phyloP scores from a whole-genome alignment of 768 basidiomycete species.

The Thelephora ganbajun region DNA sequence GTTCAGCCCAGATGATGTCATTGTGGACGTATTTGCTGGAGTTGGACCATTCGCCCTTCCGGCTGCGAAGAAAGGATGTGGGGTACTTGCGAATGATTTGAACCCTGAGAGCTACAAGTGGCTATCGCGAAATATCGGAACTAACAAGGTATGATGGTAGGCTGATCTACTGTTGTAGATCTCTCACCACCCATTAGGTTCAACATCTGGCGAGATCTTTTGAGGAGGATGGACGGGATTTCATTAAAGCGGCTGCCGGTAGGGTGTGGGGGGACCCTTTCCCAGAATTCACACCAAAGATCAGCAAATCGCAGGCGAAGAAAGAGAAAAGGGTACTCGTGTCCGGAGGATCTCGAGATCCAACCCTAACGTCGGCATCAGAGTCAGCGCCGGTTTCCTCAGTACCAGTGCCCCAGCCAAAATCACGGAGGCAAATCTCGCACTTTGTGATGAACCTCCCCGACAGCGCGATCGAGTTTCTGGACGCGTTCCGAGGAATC shows the following conservation, averaged over 20 bases:
- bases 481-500: conserved; percentile 78
- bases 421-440: conserved; percentile 39
- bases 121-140: conserved; percentile 51
- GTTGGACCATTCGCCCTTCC: conserved; percentile 95
- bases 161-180: too few species aligned
- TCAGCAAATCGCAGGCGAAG: conserved; percentile 6
- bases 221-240: conserved; percentile 78
- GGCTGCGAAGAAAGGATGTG: conserved; percentile 82
- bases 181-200: conserved; percentile 34
- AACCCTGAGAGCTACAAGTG: conserved; percentile 83
- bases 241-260: conserved; percentile 50
- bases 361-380: conserved; percentile 3
- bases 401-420: conserved; percentile 8
- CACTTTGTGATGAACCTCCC: conserved; percentile 99
- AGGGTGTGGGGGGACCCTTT: conserved; percentile 55
- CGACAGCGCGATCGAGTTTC: conserved; percentile 78
- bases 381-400: too few species aligned
- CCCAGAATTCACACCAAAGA: conserved; percentile 8
- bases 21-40: conserved; percentile 93
- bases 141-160: conserved; percentile 53
- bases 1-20: conserved; percentile 63
- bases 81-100: conserved; percentile 84
- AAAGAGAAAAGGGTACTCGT: conserved; percentile 30
- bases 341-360: conserved; percentile 16
- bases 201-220: conserved; percentile 50